Conservation (phyloP, 2,329 filamentous ascomycete genomes). For the Diaporthe ilicicola region DNA sequence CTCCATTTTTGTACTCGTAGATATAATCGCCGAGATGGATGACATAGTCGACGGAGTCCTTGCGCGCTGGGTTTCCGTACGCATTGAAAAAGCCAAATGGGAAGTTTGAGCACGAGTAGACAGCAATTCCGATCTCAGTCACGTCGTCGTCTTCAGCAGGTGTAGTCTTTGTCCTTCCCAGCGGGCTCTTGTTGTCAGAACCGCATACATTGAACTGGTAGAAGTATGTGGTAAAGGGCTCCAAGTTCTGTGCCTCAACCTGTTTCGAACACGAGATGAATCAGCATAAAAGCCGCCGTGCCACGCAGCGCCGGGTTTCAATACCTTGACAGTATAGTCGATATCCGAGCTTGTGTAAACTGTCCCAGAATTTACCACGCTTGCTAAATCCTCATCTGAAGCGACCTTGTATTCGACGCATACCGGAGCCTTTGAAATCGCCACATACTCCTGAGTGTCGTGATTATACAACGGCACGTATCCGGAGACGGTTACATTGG, state of each 20-base stretch:
- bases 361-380: constrained; percentile 62
- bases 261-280: constrained; percentile 39
- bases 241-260: constrained; percentile 70
- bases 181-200: constrained; percentile 66
- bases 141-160: constrained; percentile 65
- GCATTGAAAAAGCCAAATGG: constrained; percentile 68
- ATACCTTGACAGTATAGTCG: constrained; percentile 77
- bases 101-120: constrained; percentile 78
- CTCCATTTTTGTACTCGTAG: constrained; percentile 65
- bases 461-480: constrained; percentile 51
- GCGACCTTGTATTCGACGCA: constrained; percentile 74
- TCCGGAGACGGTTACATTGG: constrained; percentile 51
- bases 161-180: constrained; percentile 76
- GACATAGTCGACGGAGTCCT: constrained; percentile 68
- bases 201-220: constrained; percentile 76
- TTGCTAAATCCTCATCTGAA: constrained; percentile 49
- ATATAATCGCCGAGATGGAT: constrained; percentile 70
- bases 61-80: constrained; percentile 66
- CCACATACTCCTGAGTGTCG: constrained; percentile 53
- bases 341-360: constrained; percentile 77
- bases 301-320: neutral
- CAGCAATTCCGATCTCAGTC: constrained; percentile 66
- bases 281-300: neutral
- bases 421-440: constrained; percentile 65
- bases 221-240: constrained; percentile 72